These are phyloP conservation scores for Malassezia nana DNA, from an alignment of 1,284 basidiomycete genomes.

Conservation along the genomic window DNA sequence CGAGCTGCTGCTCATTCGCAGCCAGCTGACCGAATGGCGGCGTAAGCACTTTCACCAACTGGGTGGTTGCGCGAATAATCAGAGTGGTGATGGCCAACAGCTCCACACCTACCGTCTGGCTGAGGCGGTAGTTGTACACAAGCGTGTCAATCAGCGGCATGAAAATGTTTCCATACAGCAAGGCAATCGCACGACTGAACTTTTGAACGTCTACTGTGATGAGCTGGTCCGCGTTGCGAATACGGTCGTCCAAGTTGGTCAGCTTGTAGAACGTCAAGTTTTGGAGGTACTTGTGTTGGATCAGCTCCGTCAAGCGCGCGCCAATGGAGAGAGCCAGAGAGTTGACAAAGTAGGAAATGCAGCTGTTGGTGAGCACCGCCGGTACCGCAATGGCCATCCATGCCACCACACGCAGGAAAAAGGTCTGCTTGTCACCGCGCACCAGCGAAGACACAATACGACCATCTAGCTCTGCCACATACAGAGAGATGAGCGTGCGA, in stretches of 20 bases:
- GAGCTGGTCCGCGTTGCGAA: conserved; percentile 96
- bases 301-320: conserved; percentile 71
- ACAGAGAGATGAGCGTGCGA: conserved; percentile 81
- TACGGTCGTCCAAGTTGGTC: conserved; percentile 65
- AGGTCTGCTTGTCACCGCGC: conserved; percentile 68
- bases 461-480: conserved; percentile 87
- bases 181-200: conserved; percentile 80
- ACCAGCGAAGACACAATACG: conserved; percentile 84
- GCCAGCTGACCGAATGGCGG: conserved; percentile 91
- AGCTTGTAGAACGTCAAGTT: conserved; percentile 78
- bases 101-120: conserved; percentile 86
- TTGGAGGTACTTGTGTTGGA: conserved; percentile 75
- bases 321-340: conserved; percentile 87
- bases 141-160: conserved; percentile 86
- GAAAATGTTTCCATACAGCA: conserved; percentile 60
- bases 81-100: conserved; percentile 57
- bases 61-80: conserved; percentile 59
- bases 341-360: conserved; percentile 79
- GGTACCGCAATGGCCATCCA: conserved; percentile 84
- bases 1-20: conserved; percentile 60
- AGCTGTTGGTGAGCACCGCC: conserved; percentile 84
- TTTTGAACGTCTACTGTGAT: conserved; percentile 91
- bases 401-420: conserved; percentile 71
- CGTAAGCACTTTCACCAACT: conserved; percentile 52
- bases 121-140: conserved; percentile 90